Evolutionary conservation across 2,329 filamentous ascomycete species (phyloP), one percentile per base, ranked within the genome.

Genomic region (Penicillium brevicompactum): DNA sequence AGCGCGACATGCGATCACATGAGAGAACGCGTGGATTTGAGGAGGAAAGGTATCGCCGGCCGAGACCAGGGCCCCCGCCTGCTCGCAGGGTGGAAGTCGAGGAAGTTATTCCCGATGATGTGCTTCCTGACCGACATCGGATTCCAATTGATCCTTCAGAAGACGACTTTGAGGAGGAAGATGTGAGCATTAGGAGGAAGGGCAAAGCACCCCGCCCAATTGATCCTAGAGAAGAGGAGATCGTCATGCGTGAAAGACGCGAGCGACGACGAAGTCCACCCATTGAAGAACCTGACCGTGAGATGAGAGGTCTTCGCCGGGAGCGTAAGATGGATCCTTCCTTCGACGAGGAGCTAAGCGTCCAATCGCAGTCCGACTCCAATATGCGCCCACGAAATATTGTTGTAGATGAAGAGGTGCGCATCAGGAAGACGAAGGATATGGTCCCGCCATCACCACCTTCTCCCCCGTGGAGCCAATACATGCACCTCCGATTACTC

Each of bases 401-500:
- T 21, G 53, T 60, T 18, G 51, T 57, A 13, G 55, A 55, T 2
- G 43, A 58, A 9, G 60, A 51, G 51, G 58, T 47, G 45, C 46
- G 47, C 27, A 43, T 44, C 24, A 44, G 52, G 69, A 74, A 42
- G 71, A 41, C 37, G 22, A 37, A 46, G 51, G 43, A 34, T 31
- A 57, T 46, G 48, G 18, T 42, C 9, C 21, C 53, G 6, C 81
- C 81, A 10, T 79, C 78, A 14, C 71, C 80, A 18, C 79, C 81
- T 4, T 82, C 83, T 18, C 84, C 84, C 72, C 76, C 46, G 75
- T 77, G 8, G 80, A 82, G 43, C 86, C 89, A 43, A 87, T 94
- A 65, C 83, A 86, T 41, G 87, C 87, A 18, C 91, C 91, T 32
- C 89, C 88, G 1, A 91, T 96, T 64, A 90, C 93, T 74, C 86